phyloP scores from a whole-genome alignment of 2,329 filamentous ascomycete species.

The Clarireedia paspali region DNA sequence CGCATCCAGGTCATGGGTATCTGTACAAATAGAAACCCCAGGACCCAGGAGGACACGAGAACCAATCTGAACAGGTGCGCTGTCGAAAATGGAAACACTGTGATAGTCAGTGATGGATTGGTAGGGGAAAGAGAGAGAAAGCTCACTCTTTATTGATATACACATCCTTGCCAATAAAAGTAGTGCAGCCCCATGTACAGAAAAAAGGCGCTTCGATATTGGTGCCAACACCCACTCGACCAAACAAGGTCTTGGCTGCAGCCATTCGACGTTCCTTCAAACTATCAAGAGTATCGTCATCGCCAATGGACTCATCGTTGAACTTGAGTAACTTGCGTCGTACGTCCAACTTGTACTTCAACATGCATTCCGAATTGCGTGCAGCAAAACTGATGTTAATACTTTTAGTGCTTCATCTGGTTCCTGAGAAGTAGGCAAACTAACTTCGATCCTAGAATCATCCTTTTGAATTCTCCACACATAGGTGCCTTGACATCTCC shows the following conservation, averaged over 20 bases:
- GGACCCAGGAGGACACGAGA: conserved; percentile 48
- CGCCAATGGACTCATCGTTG: conserved; percentile 16
- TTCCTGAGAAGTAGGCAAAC: neutral
- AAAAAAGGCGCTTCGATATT: conserved; percentile 21
- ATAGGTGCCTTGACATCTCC: conserved; percentile 1
- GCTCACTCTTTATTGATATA: conserved; percentile 22
- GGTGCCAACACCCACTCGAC: conserved; percentile 12
- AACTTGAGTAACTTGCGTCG: conserved; percentile 12
- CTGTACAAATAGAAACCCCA: conserved; percentile 62
- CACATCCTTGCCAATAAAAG: conserved; percentile 6
- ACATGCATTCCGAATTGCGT: conserved; percentile 4
- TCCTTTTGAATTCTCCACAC: conserved; percentile 19
- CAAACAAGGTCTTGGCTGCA: conserved; percentile 14
- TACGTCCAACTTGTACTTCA: conserved; percentile 8
- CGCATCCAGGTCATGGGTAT: conserved; percentile 62
- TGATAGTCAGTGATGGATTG: neutral
- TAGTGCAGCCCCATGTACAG: conserved; percentile 20
- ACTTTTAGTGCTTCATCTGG: neutral
- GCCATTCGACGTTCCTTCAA: conserved; percentile 14
- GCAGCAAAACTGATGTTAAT: conserved; percentile 3
- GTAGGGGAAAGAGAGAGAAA: neutral
- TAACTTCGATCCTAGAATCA: conserved; percentile 22
- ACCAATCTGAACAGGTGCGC: conserved; percentile 39
- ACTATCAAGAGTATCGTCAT: conserved; percentile 14
- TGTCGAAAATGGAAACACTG: conserved; percentile 21